A percentile compares a stretch with the other conserved stretches of the same genome.
Conservation (phyloP, 2,329 filamentous ascomycete genomes). For the Exophiala xenobiotica region DNA sequence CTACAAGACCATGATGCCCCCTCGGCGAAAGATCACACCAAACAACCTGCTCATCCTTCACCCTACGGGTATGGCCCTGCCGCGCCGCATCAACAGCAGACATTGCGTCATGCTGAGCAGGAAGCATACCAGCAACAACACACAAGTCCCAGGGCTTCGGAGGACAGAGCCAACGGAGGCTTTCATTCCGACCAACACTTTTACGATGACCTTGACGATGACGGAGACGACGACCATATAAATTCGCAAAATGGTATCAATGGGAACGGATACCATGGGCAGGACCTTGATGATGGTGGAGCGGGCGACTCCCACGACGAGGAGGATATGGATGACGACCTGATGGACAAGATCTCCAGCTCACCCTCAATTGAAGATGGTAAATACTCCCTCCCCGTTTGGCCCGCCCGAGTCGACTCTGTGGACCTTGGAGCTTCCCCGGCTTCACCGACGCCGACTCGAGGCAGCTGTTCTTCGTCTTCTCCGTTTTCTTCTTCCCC, state of each 20-base stretch:
- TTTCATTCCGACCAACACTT: conserved; percentile 20
- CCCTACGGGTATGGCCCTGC: conserved; percentile 56
- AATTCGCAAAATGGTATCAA: conserved; percentile 24
- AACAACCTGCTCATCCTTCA: conserved; percentile 52
- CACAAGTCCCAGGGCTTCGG: conserved; percentile 57
- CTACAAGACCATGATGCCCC: conserved; percentile 80
- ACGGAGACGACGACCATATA: conserved; percentile 54
- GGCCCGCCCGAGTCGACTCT: conserved; percentile 46
- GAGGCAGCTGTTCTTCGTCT: conserved; percentile 34
- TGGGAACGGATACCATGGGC: conserved; percentile 22
- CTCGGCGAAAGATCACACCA: conserved; percentile 77
- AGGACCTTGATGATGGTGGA: conserved; percentile 48
- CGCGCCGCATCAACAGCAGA: conserved; percentile 81
- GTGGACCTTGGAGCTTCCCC: conserved; percentile 34
- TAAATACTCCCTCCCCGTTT: conserved; percentile 64
- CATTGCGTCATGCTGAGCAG: conserved; percentile 75
- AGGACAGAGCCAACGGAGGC: conserved; percentile 19
- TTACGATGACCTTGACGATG: conserved; percentile 55
- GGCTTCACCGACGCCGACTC: conserved; percentile 29
- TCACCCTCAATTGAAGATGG: conserved; percentile 99
- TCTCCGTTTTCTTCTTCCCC: conserved; percentile 35
- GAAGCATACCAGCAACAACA: conserved; percentile 72
- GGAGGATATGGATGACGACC: conserved; percentile 79
- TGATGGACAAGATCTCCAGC: conserved; percentile 98
- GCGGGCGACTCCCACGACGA: conserved; percentile 66